Evolutionary conservation across 2,329 filamentous ascomycete genomes (phyloP).

Genomic region (Fusarium globosum): DNA sequence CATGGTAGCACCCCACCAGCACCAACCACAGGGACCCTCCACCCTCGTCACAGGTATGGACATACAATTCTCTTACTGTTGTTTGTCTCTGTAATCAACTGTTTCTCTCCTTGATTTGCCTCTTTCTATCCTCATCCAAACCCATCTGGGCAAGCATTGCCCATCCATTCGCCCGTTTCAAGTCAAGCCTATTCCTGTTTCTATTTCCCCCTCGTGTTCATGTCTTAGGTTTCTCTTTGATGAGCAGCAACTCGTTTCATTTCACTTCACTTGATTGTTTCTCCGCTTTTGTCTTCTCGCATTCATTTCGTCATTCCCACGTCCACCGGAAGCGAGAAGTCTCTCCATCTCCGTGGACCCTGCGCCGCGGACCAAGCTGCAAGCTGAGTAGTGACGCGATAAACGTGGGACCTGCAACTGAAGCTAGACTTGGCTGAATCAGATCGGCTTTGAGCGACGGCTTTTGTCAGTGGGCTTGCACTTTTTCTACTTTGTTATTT

Average conservation of each 20-base stretch:
- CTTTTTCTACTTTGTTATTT: not conserved
- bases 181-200: slow-evolving; percentile 12
- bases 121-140: slow-evolving; percentile 13
- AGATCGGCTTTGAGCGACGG: slow-evolving; percentile 16
- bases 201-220: slow-evolving; percentile 12
- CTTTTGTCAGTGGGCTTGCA: slow-evolving; percentile 22
- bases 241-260: not conserved
- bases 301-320: slow-evolving; percentile 32
- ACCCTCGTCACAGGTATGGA: slow-evolving; percentile 43
- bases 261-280: slow-evolving; percentile 6
- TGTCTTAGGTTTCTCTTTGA: not conserved
- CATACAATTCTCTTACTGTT: slow-evolving; percentile 11
- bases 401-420: slow-evolving; percentile 28
- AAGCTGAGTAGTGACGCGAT: slow-evolving; percentile 31
- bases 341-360: slow-evolving; percentile 37
- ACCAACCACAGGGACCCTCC: slow-evolving; percentile 33
- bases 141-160: slow-evolving; percentile 13
- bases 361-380: not conserved
- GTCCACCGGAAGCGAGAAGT: slow-evolving; percentile 33
- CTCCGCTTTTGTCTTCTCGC: slow-evolving; percentile 25
- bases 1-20: slow-evolving; percentile 40
- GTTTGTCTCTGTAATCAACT: slow-evolving; percentile 28
- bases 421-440: slow-evolving; percentile 10
- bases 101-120: slow-evolving; percentile 24
- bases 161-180: slow-evolving; percentile 14